Conservation (phyloP, 1,139 yeast species). For the Pneumocystis canis region DNA sequence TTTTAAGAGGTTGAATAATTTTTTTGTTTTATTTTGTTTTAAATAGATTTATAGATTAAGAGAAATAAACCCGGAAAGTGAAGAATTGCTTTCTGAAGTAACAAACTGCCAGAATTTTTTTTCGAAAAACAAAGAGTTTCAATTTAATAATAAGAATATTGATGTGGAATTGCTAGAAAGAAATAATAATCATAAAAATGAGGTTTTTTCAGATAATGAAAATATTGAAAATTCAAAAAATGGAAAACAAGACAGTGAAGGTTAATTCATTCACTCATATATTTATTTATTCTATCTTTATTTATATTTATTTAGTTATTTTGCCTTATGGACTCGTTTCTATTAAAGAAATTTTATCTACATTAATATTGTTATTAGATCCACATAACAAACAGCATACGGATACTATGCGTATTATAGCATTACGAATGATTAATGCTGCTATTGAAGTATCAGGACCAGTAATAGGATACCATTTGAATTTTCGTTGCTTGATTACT, state of each 20-base stretch:
- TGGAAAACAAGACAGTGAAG: not conserved
- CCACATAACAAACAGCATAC: slow-evolving; percentile 79
- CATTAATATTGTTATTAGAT: slow-evolving; percentile 67
- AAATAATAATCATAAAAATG: not conserved
- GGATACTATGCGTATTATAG: slow-evolving; percentile 74
- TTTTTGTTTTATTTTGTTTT: slow-evolving; percentile 29
- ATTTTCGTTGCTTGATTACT: slow-evolving; percentile 52
- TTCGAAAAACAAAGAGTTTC: not conserved
- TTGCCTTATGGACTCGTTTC: slow-evolving; percentile 54
- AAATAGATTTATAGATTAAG: not conserved
- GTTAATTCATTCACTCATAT: not conserved
- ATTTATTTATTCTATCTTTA: not conserved
- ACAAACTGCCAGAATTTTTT: not conserved
- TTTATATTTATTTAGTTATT: slow-evolving; percentile 16
- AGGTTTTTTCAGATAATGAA: not conserved
- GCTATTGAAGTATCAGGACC: slow-evolving; percentile 74
- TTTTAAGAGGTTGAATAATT: slow-evolving; percentile 42
- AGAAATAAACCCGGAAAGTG: not conserved
- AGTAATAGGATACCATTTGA: slow-evolving; percentile 49
- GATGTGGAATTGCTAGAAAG: not conserved
- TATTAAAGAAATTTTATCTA: slow-evolving; percentile 53
- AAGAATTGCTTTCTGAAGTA: not conserved
- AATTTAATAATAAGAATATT: not conserved
- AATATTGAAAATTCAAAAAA: not conserved
- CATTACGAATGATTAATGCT: slow-evolving; percentile 57